Conservation (phyloP, 2,329 filamentous ascomycete species). For the Coniella vitis region DNA sequence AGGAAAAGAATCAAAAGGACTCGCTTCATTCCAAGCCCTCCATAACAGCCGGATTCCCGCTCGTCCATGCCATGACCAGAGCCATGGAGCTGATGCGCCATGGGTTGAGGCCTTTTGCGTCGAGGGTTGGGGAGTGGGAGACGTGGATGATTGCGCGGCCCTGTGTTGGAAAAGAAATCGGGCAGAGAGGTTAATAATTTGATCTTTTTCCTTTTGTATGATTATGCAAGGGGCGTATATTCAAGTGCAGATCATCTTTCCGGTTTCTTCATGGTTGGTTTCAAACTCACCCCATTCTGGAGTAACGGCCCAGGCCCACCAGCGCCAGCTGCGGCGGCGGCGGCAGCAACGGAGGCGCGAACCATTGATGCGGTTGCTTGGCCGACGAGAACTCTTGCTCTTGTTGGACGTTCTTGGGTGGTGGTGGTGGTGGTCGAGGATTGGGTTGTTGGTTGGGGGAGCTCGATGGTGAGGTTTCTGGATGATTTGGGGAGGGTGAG, state of each 20-base stretch:
- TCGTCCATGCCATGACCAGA: conserved; percentile 21
- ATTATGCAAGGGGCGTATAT: no score
- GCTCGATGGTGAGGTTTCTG: conserved; percentile 20
- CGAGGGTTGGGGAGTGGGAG: conserved; percentile 20
- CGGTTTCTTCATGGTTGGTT: no score
- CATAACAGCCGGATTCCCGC: conserved; percentile 19
- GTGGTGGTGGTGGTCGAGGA: no score
- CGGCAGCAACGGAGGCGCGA: no score
- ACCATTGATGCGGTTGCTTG: conserved; percentile 22
- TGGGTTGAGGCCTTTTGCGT: conserved; percentile 23
- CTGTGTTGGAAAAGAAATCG: no score
- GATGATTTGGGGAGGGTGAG: not conserved
- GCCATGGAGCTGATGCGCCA: conserved; percentile 25
- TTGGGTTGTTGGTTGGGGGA: no score
- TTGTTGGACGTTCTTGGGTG: conserved; percentile 17
- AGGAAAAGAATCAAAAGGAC: no score
- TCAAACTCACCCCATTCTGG: conserved; percentile 25
- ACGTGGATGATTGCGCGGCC: conserved; percentile 23
- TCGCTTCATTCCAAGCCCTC: not conserved
- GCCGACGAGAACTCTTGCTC: conserved; percentile 16
- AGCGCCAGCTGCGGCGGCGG: no score
- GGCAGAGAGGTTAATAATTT: no score
- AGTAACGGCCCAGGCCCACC: conserved; percentile 20
- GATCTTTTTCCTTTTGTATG: no score
- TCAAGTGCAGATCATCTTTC: no score